Conservation (phyloP, 768 basidiomycete genomes). For the Termitomyces sp. region DNA sequence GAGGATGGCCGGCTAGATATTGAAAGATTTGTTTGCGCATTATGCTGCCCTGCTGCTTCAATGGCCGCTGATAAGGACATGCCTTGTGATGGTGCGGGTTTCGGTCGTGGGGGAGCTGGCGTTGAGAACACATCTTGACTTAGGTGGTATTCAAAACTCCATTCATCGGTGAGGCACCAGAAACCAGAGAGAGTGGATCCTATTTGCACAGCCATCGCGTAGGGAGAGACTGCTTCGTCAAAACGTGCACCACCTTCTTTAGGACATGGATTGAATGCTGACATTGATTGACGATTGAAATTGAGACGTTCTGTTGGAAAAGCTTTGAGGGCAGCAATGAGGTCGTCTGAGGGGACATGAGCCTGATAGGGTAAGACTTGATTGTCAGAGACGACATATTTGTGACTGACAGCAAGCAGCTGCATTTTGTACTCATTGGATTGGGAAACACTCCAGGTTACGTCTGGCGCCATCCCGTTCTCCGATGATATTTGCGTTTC, state of each 20-base stretch:
- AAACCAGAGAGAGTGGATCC: constrained; percentile 54
- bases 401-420: constrained; percentile 52
- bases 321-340: constrained; percentile 44
- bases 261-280: constrained; percentile 50
- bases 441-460: constrained; percentile 57
- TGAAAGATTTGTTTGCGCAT: constrained; percentile 19
- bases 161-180: constrained; percentile 74
- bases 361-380: constrained; percentile 74
- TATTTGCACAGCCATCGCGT: constrained; percentile 68
- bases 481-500: constrained; percentile 2
- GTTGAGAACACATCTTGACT: constrained; percentile 19
- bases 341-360: constrained; percentile 44
- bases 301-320: constrained; percentile 39
- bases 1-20: not conserved
- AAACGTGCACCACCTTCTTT: constrained; percentile 29
- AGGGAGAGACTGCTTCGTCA: constrained; percentile 52
- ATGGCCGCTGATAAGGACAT: constrained; percentile 38
- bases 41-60: constrained; percentile 39
- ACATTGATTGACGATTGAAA: constrained; percentile 32
- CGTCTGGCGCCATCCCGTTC: constrained; percentile 10
- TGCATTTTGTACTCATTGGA: constrained; percentile 62
- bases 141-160: constrained; percentile 50
- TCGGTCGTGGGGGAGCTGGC: constrained; percentile 10
- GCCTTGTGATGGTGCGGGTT: constrained; percentile 9
- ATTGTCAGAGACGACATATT: constrained; percentile 44